Evolutionary conservation across 164 flowering plant genomes (phyloP).

Genomic region (Vitis amurensis): DNA sequence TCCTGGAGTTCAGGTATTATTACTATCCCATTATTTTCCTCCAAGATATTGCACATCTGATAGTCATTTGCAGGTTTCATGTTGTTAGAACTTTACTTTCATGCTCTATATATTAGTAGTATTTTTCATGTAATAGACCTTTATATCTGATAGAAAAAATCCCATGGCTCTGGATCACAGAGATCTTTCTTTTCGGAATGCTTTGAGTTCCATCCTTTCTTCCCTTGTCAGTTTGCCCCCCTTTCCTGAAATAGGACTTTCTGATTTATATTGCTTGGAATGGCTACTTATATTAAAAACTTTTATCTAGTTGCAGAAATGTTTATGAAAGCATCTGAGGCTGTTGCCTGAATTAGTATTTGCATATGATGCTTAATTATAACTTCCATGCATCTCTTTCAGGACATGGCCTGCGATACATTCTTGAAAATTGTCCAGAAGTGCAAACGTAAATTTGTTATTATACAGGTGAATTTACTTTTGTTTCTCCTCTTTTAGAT

Average conservation of each 20-base stretch:
- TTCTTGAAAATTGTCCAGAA: conserved; percentile 98
- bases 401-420: conserved; percentile 99
- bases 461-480: conserved; percentile 63
- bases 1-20: conserved; percentile 95
- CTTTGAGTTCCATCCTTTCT: too few species aligned
- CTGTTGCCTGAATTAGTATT: too few species aligned
- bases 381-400: conserved; percentile 22
- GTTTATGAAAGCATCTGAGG: too few species aligned
- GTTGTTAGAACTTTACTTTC: background rate
- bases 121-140: too few species aligned
- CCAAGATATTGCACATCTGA: background rate
- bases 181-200: too few species aligned
- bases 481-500: background rate
- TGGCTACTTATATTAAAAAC: too few species aligned
- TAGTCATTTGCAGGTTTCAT: background rate
- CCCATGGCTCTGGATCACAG: too few species aligned
- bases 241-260: too few species aligned
- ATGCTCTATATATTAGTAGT: background rate
- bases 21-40: background rate
- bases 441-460: conserved; percentile 96
- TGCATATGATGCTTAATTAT: background rate
- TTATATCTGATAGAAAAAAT: too few species aligned
- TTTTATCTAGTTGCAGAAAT: too few species aligned
- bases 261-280: too few species aligned
- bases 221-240: too few species aligned